These are phyloP conservation scores for Salpingoeca rosetta DNA, from an alignment of 78 protist species.

Conservation along the genomic window DNA sequence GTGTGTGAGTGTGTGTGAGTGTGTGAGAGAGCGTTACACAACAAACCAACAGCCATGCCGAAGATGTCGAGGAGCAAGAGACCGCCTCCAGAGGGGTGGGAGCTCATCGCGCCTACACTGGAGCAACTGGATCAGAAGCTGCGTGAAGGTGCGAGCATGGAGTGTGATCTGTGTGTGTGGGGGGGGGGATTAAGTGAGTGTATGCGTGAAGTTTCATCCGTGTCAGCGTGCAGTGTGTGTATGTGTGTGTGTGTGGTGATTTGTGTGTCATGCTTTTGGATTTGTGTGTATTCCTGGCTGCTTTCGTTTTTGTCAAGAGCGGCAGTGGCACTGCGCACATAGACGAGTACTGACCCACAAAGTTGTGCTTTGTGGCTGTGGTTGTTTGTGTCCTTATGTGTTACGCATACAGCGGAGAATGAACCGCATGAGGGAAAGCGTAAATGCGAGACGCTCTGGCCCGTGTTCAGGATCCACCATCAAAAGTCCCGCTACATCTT, in stretches of 20 bases:
- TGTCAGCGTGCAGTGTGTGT: no score
- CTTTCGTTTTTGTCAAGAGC: background rate
- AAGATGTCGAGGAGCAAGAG: background rate
- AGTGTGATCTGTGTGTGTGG: background rate
- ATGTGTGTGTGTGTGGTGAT: no score
- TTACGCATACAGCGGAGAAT: constrained; percentile 34
- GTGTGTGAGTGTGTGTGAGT: no score
- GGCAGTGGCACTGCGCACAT: background rate
- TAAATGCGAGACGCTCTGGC: constrained; percentile 60
- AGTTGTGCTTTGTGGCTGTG: no score
- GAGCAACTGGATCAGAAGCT: background rate
- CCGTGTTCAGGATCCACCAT: constrained; percentile 60
- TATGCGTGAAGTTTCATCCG: background rate
- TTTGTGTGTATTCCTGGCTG: background rate
- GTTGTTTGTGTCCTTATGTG: background rate
- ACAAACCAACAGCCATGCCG: no score
- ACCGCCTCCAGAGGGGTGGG: background rate
- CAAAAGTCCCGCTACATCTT: constrained; percentile 62
- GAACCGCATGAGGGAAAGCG: constrained; percentile 76
- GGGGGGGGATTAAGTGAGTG: background rate
- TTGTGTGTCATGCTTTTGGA: no score
- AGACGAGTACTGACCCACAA: no score
- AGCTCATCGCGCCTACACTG: background rate
- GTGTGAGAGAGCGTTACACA: no score
- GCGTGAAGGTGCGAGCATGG: no score